Conservation (phyloP, 108 stramenopile species). For the Conticribra weissflogii region DNA sequence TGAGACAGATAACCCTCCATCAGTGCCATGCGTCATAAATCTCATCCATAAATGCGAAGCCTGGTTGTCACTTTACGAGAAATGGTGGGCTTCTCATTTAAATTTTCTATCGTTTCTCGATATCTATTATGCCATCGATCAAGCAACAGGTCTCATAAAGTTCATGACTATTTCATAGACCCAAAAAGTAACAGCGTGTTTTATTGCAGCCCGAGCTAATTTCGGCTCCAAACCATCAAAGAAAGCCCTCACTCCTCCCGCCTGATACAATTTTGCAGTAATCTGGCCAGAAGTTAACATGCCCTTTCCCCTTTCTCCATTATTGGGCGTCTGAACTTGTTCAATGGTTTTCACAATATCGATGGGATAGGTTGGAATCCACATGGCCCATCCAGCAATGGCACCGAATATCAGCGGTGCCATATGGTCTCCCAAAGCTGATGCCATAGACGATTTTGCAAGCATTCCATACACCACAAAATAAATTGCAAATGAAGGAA, state of each 20-base stretch:
- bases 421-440: slow-evolving; percentile 21
- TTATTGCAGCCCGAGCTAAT: slow-evolving; percentile 62
- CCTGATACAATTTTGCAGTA: slow-evolving; percentile 47
- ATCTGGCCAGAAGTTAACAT: slow-evolving; percentile 36
- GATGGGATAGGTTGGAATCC: slow-evolving; percentile 71
- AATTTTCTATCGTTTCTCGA: not conserved
- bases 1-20: too few relatives aligned
- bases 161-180: slow-evolving; percentile 43
- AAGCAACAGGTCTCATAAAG: slow-evolving; percentile 5
- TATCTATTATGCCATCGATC: not conserved
- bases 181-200: slow-evolving; percentile 70
- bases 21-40: too few relatives aligned
- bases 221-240: slow-evolving; percentile 63
- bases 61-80: not conserved
- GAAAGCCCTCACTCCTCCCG: slow-evolving; percentile 52
- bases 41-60: too few relatives aligned
- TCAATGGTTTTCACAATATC: slow-evolving; percentile 72
- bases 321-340: slow-evolving; percentile 35
- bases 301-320: slow-evolving; percentile 11
- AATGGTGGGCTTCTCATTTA: not conserved
- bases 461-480: slow-evolving; percentile 58
- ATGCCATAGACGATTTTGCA: slow-evolving; percentile 28
- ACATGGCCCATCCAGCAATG: slow-evolving; percentile 55
- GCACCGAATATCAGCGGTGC: slow-evolving; percentile 67
- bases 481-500: slow-evolving; percentile 61